Evolutionary conservation across 2,329 filamentous ascomycete genomes (phyloP), one percentile per base, ranked within the genome.

Genomic region (Pestalotiopsis sp.): DNA sequence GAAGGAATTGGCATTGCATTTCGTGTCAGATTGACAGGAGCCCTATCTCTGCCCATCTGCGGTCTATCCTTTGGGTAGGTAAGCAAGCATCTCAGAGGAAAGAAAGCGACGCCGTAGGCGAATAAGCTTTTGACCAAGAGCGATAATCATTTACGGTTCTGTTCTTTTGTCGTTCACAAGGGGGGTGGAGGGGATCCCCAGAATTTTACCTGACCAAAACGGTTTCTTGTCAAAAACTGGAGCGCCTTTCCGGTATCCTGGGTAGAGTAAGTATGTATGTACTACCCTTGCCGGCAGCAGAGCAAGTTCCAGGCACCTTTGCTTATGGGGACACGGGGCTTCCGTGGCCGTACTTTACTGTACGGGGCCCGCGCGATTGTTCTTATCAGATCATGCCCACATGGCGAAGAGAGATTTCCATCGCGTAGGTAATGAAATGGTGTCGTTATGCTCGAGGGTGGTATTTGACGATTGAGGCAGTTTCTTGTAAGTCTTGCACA

Each of bases 111-210:
- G 11, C 2, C 23, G 23, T 11, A 59, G 14, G 27, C 27, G 20
- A 62, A 62, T 62, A 62, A 62, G 59, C 59, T 62, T 62, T 62
- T 39, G 59, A 59, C n/a, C 59, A 62, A n/a, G 31, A 20, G 27
- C 59, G 57, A 59, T n/a, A 62, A 62, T 62, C 59, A 62, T 20
- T 62, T 9, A 62, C 59, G 27, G 4, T 62, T 62, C 14, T 38
- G 59, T 36, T 36, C 59, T 62, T 4, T 9, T 36, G 17, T 17
- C 20, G 5, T 38, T 6, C 36, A 3, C 27, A 14, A 17, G 23
- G 31, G 23, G 6, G 58, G 5, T 60, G 6, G 14, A 61, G 13
- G 12, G 23, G 23, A 31, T 61, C 23, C 12, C 36, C 36, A 27
- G 38, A n/a, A 52, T 39, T 62, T 20, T 36, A 38, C n/a, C 17